phyloP scores from a whole-genome alignment of 345 rosid genomes.

The Microcos paniculata region DNA sequence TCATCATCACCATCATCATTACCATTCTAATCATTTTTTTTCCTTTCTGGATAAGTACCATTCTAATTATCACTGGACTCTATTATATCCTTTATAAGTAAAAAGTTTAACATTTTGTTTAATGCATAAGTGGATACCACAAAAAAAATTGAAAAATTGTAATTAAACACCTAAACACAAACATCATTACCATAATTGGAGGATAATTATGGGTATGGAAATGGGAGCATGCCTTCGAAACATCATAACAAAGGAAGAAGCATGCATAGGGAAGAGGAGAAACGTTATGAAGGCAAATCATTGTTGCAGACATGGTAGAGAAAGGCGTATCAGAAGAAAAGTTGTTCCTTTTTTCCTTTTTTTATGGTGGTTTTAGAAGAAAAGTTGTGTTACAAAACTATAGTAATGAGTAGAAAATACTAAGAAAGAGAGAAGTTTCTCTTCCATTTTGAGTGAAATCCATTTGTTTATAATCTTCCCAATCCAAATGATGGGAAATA shows the following conservation, averaged over 20 bases:
- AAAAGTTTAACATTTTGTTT: too few species aligned
- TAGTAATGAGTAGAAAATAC: background rate
- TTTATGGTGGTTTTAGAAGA: background rate
- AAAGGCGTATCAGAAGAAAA: background rate
- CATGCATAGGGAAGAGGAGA: background rate
- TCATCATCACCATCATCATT: too few species aligned
- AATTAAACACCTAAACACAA: too few species aligned
- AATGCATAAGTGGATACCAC: too few species aligned
- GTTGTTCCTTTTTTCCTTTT: background rate
- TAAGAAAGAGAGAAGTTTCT: background rate
- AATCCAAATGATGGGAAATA: constrained; percentile 42
- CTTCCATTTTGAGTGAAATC: constrained; percentile 49
- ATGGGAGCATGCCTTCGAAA: too few species aligned
- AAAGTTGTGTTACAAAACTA: background rate
- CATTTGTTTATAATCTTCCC: constrained; percentile 57
- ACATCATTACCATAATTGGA: too few species aligned
- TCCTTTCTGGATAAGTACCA: too few species aligned
- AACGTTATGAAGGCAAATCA: background rate
- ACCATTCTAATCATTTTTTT: too few species aligned
- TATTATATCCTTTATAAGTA: too few species aligned
- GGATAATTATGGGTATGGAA: too few species aligned
- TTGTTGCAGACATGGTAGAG: background rate
- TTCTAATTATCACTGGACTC: too few species aligned
- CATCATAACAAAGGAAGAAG: background rate
- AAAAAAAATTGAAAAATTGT: too few species aligned